Conservation (phyloP, 345 rosid species). For the Populus davidiana region DNA sequence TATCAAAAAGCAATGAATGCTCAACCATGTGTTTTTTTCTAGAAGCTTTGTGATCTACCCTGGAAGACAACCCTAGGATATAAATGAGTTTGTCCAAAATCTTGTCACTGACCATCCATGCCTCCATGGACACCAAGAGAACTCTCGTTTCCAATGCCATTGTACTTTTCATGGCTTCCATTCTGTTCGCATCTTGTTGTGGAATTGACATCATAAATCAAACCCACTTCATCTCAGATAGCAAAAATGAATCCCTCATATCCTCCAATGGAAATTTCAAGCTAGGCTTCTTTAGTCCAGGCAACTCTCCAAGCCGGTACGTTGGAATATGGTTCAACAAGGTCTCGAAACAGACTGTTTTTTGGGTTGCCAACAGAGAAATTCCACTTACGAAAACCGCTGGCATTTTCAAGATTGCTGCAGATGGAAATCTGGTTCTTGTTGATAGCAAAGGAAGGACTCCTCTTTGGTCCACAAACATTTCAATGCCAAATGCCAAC, state of each 20-base stretch:
- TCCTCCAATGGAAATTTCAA: background rate
- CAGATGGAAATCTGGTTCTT: constrained; percentile 18
- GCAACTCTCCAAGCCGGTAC: constrained; percentile 3
- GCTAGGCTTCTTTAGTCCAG: constrained; percentile 3
- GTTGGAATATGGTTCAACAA: constrained; percentile 15
- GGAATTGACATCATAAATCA: no score
- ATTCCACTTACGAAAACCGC: background rate
- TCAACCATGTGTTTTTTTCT: no score
- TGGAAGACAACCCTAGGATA: no score
- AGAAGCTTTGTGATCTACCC: no score
- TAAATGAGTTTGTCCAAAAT: no score
- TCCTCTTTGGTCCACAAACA: constrained; percentile 5
- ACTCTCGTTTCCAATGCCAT: background rate
- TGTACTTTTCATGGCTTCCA: background rate
- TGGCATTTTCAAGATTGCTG: background rate
- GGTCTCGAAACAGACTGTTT: background rate
- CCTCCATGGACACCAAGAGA: no score
- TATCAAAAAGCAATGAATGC: no score
- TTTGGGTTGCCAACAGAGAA: background rate
- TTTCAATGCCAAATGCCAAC: background rate
- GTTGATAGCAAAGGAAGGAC: background rate
- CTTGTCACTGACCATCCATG: no score
- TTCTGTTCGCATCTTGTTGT: no score
- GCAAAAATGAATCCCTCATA: background rate
- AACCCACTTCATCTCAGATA: no score